Evolutionary conservation across 805 yeast species (phyloP).

Genomic region (Saccharomycopsis selenospora): DNA sequence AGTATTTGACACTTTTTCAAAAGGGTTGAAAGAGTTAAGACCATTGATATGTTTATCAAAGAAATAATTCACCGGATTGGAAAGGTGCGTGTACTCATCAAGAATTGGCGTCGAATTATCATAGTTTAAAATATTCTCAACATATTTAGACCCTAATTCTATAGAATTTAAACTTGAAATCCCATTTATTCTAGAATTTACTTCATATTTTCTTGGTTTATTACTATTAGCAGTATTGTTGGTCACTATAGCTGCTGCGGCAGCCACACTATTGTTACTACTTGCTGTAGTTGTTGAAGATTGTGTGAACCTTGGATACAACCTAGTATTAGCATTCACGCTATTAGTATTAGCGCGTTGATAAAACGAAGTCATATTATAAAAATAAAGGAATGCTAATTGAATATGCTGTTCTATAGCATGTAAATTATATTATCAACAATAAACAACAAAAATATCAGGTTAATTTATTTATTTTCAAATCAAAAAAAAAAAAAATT

Average conservation of each 20-base stretch:
- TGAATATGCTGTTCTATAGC: too few relatives aligned
- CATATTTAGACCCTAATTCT: constrained; percentile 56
- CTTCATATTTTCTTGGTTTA: constrained; percentile 17
- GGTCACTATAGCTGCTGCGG: background rate
- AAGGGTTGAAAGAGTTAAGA: constrained; percentile 57
- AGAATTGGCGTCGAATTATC: constrained; percentile 50
- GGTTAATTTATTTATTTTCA: too few relatives aligned
- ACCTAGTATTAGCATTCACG: too few relatives aligned
- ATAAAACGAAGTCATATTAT: too few relatives aligned
- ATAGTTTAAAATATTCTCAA: constrained; percentile 50
- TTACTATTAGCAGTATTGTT: background rate
- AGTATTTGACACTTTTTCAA: constrained; percentile 60
- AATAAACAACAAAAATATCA: too few relatives aligned
- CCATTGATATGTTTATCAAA: constrained; percentile 46
- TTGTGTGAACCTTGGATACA: too few relatives aligned
- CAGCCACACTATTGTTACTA: too few relatives aligned
- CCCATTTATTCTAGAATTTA: constrained; percentile 38
- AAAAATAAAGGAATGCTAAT: too few relatives aligned
- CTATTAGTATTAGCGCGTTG: too few relatives aligned
- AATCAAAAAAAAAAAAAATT: too few relatives aligned
- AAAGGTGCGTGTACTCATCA: constrained; percentile 41
- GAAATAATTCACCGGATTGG: constrained; percentile 59
- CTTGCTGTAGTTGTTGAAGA: too few relatives aligned
- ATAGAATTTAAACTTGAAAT: constrained; percentile 45
- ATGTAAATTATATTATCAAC: too few relatives aligned